Evolutionary conservation across 176 grass and related monocot species (phyloP), one percentile per base, ranked within the genome.

Genomic region (Phoenix dactylifera): DNA sequence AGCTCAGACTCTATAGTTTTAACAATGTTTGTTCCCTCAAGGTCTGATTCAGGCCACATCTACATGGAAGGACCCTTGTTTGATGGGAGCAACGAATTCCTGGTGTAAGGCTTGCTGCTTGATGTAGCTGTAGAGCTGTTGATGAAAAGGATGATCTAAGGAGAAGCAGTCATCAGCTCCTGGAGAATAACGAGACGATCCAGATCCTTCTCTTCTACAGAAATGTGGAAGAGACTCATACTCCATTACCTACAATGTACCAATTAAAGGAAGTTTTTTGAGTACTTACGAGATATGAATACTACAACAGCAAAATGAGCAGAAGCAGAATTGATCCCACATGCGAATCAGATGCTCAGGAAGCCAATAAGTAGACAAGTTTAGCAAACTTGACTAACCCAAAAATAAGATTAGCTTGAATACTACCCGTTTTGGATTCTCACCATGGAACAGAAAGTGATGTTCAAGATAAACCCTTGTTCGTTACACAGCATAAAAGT

Each of bases 91-190:
- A 53, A 64, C 66, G 39, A 76, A 64, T 52, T 86, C 79, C 58
- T 71, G 52, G 4, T 63, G 60, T 26, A 63, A 1, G 4, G 87
- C 83, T 73, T 82, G 81, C 61, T 85, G 77, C 74, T 88, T 68
- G 4, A 96, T 88, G 69, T 88, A 97, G 55, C 51, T 66, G 70
- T 97, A 97, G 20, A 88, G 60, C 30, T 85, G 83, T 77, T 91
- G 83, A 75, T 97, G 92, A 77, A 97, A 97, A 14, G 74, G 66
- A 20, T 97, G 92, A 15, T 88, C 84, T 3, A 82, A 62, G 39
- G 87, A 91, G 62, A 80, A 97, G 74, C 92, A 91, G 30, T 80
- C 52, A 4, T 80, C 59, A 0, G 58, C 16, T 6, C 64, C 26
- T 16, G 65, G 18, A 2, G 72, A 66, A 65, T 16, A n/a, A 62